Evolutionary conservation across 352 stramenopile species (phyloP), one percentile per base, ranked within the genome.

Genomic region (Globisporangium ultimum): DNA sequence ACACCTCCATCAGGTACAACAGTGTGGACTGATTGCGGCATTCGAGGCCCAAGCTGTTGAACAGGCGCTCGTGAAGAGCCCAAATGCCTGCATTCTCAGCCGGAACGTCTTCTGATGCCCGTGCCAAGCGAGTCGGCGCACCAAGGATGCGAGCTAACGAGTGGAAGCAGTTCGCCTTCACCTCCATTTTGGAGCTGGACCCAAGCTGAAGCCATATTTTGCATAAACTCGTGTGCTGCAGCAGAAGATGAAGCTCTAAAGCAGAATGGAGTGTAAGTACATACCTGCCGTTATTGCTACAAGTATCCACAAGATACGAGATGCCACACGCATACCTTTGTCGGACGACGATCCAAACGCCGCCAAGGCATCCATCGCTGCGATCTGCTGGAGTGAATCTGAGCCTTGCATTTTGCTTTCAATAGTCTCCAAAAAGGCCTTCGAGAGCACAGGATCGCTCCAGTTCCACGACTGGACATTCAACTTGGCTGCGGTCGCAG

Each of bases 281-380:
- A 8, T 20, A 41, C 42, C 7, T 45, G 28, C 28, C 28, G 28
- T 2, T 32, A 32, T 5, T 32, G 24, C 28, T 36, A 36, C 20
- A 58, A 5, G 2, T 10, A 24, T 24, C 24, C 15, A 53, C n/a
- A 28, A 8, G 46, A 32, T 14, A 52, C 6, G 15, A 20, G 4
- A 2, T 17, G 7, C 11, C 17, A 11, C 10, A 13, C 32, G 42
- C 60, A 45, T 34, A 95, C 85, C 86, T 79, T 91, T 89, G 24
- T 89, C 78, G 2, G 86, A 92, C 3, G 86, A 87, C 7, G 76
- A 89, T 12, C 72, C 82, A 54, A 93, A 95, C 2, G 80, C 83
- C 57, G 82, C 82, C 34, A 93, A 67, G 9, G 82, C 84, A 47
- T 95, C 87, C 83, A 93, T 93, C 11, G 80, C 87, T 32, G 87